Conservation (phyloP, 208 protist species). For the Trichomonas tenax region DNA sequence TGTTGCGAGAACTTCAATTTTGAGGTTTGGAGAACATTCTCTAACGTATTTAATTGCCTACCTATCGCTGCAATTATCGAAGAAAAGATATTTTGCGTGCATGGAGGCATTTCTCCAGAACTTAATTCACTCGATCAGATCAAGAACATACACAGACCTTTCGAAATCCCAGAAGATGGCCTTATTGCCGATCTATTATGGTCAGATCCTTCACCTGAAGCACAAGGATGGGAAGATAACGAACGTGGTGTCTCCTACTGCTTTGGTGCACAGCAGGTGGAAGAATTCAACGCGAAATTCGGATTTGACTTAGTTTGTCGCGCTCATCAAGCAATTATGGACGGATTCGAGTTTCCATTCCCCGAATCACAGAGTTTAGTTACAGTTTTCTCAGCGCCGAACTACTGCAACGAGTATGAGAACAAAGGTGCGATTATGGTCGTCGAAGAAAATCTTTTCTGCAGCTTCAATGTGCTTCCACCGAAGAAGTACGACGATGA, state of each 20-base stretch:
- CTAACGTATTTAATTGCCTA: constrained; percentile 94
- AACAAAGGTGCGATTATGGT: constrained; percentile 90
- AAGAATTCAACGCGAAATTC: constrained; percentile 87
- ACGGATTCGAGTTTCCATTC: constrained; percentile 76
- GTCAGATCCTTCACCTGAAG: constrained; percentile 87
- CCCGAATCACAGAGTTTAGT: constrained; percentile 93
- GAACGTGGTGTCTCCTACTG: constrained; percentile 91
- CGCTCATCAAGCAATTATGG: constrained; percentile 79
- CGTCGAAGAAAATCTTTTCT: constrained; percentile 50
- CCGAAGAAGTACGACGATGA: not conserved
- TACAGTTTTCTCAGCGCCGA: constrained; percentile 98
- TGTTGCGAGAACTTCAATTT: constrained; percentile 76
- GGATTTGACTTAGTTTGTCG: constrained; percentile 96
- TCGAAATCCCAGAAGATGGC: constrained; percentile 40
- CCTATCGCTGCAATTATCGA: constrained; percentile 94
- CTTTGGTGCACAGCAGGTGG: constrained; percentile 90
- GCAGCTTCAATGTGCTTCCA: constrained; percentile 35
- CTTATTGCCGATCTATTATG: constrained; percentile 97
- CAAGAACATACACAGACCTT: not conserved
- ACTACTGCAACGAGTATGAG: constrained; percentile 97
- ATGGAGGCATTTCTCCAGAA: constrained; percentile 41
- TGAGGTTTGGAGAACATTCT: constrained; percentile 96
- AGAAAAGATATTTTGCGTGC: constrained; percentile 97
- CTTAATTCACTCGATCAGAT: constrained; percentile 14
- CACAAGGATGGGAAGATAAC: constrained; percentile 86